Evolutionary conservation across 2,329 filamentous ascomycete genomes (phyloP).

Genomic region (Exophiala viscosa): DNA sequence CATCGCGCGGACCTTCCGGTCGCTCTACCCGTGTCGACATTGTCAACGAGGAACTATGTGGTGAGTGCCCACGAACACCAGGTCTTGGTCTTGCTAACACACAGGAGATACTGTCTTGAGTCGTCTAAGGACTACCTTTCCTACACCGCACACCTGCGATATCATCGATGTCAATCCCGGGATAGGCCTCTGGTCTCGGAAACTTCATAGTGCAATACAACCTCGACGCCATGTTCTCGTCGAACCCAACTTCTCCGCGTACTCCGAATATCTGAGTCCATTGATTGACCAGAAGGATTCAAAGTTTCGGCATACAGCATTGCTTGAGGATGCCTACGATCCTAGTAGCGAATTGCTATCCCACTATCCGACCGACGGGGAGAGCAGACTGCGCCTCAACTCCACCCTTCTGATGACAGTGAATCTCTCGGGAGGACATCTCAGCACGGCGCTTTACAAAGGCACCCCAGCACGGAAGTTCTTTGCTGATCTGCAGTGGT

Average conservation of each 20-base stretch:
- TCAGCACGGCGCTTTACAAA: slow-evolving; percentile 53
- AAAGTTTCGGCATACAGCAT: slow-evolving; percentile 50
- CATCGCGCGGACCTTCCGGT: not conserved
- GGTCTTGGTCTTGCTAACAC: slow-evolving; percentile 9
- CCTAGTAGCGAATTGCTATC: slow-evolving; percentile 49
- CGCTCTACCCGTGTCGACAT: slow-evolving; percentile 8
- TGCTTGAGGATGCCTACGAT: slow-evolving; percentile 41
- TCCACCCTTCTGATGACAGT: slow-evolving; percentile 69
- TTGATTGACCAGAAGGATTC: slow-evolving; percentile 44
- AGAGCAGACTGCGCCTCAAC: slow-evolving; percentile 55
- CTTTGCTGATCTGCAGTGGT: slow-evolving; percentile 59
- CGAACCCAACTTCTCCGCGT: slow-evolving; percentile 63
- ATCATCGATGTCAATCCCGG: slow-evolving; percentile 86
- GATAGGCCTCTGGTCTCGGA: slow-evolving; percentile 70
- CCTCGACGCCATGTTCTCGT: slow-evolving; percentile 81
- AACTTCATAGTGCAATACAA: slow-evolving; percentile 68
- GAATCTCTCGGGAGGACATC: slow-evolving; percentile 51
- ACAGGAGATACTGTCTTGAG: slow-evolving; percentile 62
- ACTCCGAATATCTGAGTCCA: slow-evolving; percentile 58
- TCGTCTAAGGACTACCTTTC: slow-evolving; percentile 66
- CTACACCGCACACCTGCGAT: slow-evolving; percentile 71
- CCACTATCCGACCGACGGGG: slow-evolving; percentile 31
- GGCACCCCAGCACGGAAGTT: slow-evolving; percentile 48
- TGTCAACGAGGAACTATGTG: slow-evolving; percentile 12
- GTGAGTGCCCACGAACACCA: slow-evolving; percentile 4